Evolutionary conservation across 75 land plant species (phyloP).

Genomic region (Sequoia sempervirens): DNA sequence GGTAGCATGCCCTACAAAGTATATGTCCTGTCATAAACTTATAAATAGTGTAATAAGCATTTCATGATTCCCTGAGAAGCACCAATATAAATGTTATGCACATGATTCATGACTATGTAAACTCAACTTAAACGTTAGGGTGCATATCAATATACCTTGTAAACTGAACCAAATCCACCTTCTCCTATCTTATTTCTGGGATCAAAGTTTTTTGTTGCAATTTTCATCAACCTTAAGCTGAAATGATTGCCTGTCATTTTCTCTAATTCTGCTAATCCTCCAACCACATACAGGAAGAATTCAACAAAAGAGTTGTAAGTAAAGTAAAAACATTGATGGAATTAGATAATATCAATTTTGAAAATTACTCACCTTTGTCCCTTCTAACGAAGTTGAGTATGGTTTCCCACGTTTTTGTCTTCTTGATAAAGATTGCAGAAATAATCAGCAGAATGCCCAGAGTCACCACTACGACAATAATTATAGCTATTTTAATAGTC

Average conservation of each 20-base stretch:
- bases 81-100: background rate
- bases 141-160: too few relatives aligned
- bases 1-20: constrained; percentile 2
- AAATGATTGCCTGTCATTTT: background rate
- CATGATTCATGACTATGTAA: background rate
- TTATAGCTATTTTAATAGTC: background rate
- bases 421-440: background rate
- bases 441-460: background rate
- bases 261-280: too few relatives aligned
- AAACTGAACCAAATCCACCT: too few relatives aligned
- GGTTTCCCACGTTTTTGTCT: background rate
- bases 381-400: background rate
- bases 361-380: background rate
- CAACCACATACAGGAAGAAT: too few relatives aligned
- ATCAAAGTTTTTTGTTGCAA: constrained; percentile 6
- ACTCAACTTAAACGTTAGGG: too few relatives aligned
- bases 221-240: background rate
- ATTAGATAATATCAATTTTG: background rate
- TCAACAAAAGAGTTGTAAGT: background rate
- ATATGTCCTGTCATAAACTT: background rate
- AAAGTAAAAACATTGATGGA: background rate
- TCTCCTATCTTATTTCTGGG: too few relatives aligned
- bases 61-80: background rate
- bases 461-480: background rate
- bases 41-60: background rate